Base-by-base conservation (phyloP, 352 stramenopile species). In the Globisporangium perplexum region DNA sequence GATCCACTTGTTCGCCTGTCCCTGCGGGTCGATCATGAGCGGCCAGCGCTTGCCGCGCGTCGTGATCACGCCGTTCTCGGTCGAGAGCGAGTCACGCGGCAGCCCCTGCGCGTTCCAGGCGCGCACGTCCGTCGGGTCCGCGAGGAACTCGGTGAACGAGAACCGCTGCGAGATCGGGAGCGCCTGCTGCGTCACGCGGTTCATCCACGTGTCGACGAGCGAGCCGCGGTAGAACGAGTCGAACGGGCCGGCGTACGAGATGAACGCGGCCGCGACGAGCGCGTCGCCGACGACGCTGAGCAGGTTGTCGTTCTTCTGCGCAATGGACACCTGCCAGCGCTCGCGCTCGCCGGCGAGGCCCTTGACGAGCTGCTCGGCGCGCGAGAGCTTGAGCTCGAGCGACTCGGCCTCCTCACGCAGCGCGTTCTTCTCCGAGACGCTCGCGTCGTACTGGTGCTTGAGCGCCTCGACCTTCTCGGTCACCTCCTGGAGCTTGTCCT, bases 11-110 rank as follows among this genome's bases (percentile, higher is more conserved):
- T 98, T 98, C 10, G 90, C 95, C 54, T 98, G 95, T 0, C 87
- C 90, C 60, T 98, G 91, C 18, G 95, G 95, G 46, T 98, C 95
- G 49, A 98, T 98, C 94, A 98, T 98, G 8, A 98, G 77, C n/a
- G 95, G 95, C 95, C 95, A 98, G 1, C 95, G 73, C 48, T 93
- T 94, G 14, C 92, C 88, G 35, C 89, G 74, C 3, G 90, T 98
- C 22, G 96, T 96, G 58, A 98, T 97, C 30, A 98, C 93, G 22
- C 94, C 95, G 48, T 98, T 98, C 55, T 98, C 96, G 1, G 93
- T 98, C 4, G 80, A 96, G 17, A 98, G 77, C 7, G 92, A 74
- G 50, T 98, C 95, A 7, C 80, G 86, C 0, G 95, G 95, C 1
- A 98, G 60, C 0, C 95, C 92, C 47, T 98, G 86, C 0, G 96